A percentile compares a stretch with the other conserved stretches of the same genome.
Evolutionary conservation across 2,329 filamentous ascomycete species (phyloP).

Genomic region (Fusarium sp.): DNA sequence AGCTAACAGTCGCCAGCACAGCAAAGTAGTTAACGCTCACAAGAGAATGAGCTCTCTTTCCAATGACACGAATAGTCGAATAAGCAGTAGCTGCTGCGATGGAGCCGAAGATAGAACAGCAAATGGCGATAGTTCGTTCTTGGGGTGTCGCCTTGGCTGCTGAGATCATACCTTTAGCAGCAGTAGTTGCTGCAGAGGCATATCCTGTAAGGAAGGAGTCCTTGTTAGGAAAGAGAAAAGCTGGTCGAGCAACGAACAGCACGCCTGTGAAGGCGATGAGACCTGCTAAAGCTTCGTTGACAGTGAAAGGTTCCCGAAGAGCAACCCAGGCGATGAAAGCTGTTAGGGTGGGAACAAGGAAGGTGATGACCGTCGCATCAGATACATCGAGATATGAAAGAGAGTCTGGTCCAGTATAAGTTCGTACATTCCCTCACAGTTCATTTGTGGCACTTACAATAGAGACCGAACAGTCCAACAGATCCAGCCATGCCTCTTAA

Average conservation of each 20-base stretch:
- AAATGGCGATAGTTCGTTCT: slow-evolving; percentile 73
- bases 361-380: slow-evolving; percentile 84
- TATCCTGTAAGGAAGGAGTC: not conserved
- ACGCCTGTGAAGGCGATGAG: slow-evolving; percentile 78
- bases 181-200: slow-evolving; percentile 4
- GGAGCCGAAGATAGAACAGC: slow-evolving; percentile 75
- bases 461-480: slow-evolving; percentile 73
- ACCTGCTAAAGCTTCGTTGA: slow-evolving; percentile 75
- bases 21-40: slow-evolving; percentile 85
- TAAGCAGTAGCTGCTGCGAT: slow-evolving; percentile 76
- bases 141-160: slow-evolving; percentile 60
- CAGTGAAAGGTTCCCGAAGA: slow-evolving; percentile 73
- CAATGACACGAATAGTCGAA: slow-evolving; percentile 79
- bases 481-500: slow-evolving; percentile 72
- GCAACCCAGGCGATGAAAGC: slow-evolving; percentile 72
- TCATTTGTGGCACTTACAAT: slow-evolving; percentile 47
- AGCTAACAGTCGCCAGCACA: slow-evolving; percentile 72
- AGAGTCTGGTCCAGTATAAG: too few species aligned
- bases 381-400: slow-evolving; percentile 77
- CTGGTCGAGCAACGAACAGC: slow-evolving; percentile 78
- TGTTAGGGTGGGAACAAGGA: slow-evolving; percentile 78
- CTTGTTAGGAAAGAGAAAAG: slow-evolving; percentile 62
- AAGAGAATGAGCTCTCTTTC: slow-evolving; percentile 78
- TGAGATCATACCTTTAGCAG: slow-evolving; percentile 42
- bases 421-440: too few species aligned